These are phyloP conservation scores for Talaromyces sp. DNA, from an alignment of 2,329 filamentous ascomycete genomes.

Conservation along the genomic window DNA sequence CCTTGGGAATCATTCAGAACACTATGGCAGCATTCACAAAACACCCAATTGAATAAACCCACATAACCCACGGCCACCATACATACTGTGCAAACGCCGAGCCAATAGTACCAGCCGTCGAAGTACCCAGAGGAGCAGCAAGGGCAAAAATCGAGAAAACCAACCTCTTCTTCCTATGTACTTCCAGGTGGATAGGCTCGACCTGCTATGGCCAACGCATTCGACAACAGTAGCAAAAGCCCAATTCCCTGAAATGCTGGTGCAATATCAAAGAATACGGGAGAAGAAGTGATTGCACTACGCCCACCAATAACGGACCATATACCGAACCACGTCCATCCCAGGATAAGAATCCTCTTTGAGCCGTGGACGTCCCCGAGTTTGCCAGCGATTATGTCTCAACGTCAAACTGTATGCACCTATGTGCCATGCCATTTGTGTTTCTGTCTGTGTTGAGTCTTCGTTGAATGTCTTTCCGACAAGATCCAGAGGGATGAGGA, in stretches of 20 bases:
- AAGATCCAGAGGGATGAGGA: not conserved
- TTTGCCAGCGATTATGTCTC: constrained; percentile 47
- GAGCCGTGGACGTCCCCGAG: constrained; percentile 47
- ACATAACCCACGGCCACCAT: constrained; percentile 53
- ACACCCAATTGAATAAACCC: constrained; percentile 36
- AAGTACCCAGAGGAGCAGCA: constrained; percentile 35
- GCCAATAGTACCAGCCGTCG: constrained; percentile 35
- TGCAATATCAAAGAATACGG: constrained; percentile 27
- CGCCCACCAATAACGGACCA: constrained; percentile 17
- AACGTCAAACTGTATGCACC: constrained; percentile 47
- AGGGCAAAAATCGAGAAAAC: constrained; percentile 42
- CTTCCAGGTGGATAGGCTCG: constrained; percentile 37
- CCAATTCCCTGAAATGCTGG: constrained; percentile 40
- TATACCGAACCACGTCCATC: constrained; percentile 47
- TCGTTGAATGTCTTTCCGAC: not conserved
- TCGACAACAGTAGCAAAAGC: constrained; percentile 42
- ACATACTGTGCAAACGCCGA: constrained; percentile 35
- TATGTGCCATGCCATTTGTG: constrained; percentile 37
- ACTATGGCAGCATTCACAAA: constrained; percentile 28
- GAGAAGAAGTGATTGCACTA: not conserved
- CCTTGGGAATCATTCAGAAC: not conserved
- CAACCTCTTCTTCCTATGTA: constrained; percentile 40
- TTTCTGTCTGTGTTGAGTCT: not conserved
- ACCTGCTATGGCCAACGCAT: constrained; percentile 43
- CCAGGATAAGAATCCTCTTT: constrained; percentile 38